These are phyloP conservation scores for Ananas comosus DNA, from an alignment of 176 grass and related monocot species.

Conservation along the genomic window DNA sequence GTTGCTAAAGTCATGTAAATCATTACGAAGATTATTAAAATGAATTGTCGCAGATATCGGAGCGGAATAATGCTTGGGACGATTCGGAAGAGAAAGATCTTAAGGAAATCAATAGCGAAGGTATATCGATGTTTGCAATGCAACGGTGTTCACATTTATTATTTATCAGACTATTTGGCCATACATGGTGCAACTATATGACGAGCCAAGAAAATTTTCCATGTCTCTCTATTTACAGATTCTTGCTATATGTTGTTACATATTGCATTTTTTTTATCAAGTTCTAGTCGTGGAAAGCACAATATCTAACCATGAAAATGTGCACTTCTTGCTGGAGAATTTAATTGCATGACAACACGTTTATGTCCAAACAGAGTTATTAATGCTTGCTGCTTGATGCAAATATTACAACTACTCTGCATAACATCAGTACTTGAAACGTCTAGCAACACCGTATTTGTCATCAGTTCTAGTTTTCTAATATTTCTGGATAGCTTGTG, in stretches of 20 bases:
- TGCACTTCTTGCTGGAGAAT: neutral
- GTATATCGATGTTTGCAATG: neutral
- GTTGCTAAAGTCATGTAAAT: slow-evolving; percentile 3
- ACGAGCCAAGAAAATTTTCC: neutral
- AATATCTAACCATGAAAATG: neutral
- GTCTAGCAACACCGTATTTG: too few species aligned
- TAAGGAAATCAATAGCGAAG: slow-evolving; percentile 4
- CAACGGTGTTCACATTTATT: neutral
- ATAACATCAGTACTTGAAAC: too few species aligned
- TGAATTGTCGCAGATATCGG: neutral
- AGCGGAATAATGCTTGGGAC: neutral
- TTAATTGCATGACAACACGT: neutral
- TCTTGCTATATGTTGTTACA: neutral
- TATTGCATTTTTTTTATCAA: neutral
- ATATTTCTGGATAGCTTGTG: too few species aligned
- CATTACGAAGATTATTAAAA: neutral
- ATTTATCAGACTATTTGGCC: neutral
- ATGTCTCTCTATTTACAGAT: neutral
- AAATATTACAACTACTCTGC: too few species aligned
- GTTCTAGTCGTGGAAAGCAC: neutral
- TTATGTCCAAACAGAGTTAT: neutral
- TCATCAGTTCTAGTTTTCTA: too few species aligned
- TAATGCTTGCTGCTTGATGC: neutral
- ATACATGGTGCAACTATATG: neutral
- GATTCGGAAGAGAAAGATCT: slow-evolving; percentile 3